Evolutionary conservation across 208 protist genomes (phyloP), one percentile per base, ranked within the genome.

Genomic region (Trypanosoma rangeli): DNA sequence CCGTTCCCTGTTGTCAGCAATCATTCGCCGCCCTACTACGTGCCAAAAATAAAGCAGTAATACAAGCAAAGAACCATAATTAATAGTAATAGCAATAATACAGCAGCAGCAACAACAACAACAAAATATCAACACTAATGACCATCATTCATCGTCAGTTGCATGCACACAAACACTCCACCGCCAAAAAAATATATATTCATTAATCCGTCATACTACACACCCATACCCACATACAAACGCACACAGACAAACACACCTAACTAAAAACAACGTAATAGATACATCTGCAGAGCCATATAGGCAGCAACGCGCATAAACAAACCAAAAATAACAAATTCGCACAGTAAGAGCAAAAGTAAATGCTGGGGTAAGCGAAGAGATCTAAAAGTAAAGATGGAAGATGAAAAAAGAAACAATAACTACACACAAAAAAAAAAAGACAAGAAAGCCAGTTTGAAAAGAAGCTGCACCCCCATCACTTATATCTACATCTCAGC

Each of bases 1-100:
- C 10, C 74, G 68, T 28, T 57, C 35, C 7, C 26, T 37, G 13
- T 64, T 58, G 49, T 83, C 42, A 5, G 86, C 61, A 29, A 89
- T 58, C 65, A 66, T 73, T 31, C 16, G 33, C 0, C 18, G 5
- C 29, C 33, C 28, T 18, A 28, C 24, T 22, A 35, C 7, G 26
- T 28, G 22, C 16, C 1, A 49, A 59, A 29, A 9, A 72, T 26
- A 4, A 55, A 8, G 42, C 42, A 46, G 42, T 9, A 16, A 18
- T 5, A 16, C 42, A 72, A 33, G 24, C 10, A 56, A 66, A 39
- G 2, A 37, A 37, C 33, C 33, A 37, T 7, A 2, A 37, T 7
- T 7, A 37, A 37, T 37, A 37, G 7, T 7, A 46, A 65, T 29
- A 65, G 53, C 22, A 24, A 24, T 7, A 48, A 3, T 5, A 39